Evolutionary conservation across 768 basidiomycete species (phyloP), one percentile per base, ranked within the genome.

Genomic region (Rhizopogon salebrosus): DNA sequence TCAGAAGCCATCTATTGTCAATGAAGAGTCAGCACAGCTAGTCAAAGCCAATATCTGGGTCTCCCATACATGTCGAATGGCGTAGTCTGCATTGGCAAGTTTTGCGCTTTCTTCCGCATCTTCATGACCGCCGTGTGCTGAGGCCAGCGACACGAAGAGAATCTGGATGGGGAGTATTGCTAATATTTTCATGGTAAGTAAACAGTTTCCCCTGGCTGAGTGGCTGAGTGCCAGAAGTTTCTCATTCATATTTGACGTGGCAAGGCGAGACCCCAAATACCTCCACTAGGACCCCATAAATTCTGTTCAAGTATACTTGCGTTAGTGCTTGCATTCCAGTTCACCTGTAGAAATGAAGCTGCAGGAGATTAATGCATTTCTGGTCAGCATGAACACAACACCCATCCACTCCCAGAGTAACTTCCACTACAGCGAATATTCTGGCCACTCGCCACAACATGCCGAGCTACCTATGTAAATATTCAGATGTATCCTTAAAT

Each of bases 1-100:
- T 95, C 92, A 24, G 81, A 78, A 41, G 88, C 82, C 92, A 95
- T 95, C 90, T 93, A 69, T 20, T 48, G 35, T 53, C 26, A 37
- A 58, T n/a, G 51, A 52, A 50, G 53, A 27, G 49, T 57, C 41
- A 65, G 59, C 49, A 52, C n/a, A n/a, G n/a, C 43, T 54, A 26
- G 46, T 51, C 24, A 52, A 43, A 29, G 41, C 45, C 10, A 49
- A 49, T 31, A 13, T 24, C 37, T 41, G 22, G 14, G 29, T 3
- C 48, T 55, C 57, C 82, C 91, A 62, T 83, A 95, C 93, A 76
- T 98, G 95, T 76, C 88, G 77, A 66, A 87, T 76, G 46, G 92
- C 92, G 72, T 98, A 98, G 55, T 89, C 60, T 6, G 58, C 65
- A 23, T 52, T 43, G 9, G 61, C 52, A 51, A 60, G 80, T 55